Evolutionary conservation across 176 grass and related monocot species (phyloP), one percentile per base, ranked within the genome.

Genomic region (Oropetium thomaeum): DNA sequence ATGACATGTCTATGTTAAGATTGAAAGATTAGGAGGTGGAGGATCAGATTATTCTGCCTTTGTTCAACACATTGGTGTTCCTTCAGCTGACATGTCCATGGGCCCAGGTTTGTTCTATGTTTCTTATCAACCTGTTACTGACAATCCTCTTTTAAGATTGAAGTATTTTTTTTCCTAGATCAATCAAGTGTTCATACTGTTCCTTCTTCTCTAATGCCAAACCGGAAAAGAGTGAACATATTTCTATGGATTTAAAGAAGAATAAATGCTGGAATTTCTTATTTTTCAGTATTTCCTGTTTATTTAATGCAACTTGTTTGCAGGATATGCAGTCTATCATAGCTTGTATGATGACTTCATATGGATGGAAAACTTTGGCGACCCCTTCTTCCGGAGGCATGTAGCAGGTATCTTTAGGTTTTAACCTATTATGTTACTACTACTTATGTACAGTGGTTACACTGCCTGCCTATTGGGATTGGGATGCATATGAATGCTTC

Each of bases 301-400:
- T 53, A 23, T 47, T 45, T 12, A 33, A 28, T 62, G 70, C 10
- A 62, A 26, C 39, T 80, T 81, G 55, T 81, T 81, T 86, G 78
- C 73, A 87, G 93, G 59, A 75, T 90, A 90, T 62, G 74, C 93
- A 17, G 93, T 97, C 25, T 97, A 97, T 52, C 93, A 97, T 81
- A 92, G 87, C 51, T 73, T 97, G 60, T 97, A 90, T 47, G 90
- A 97, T 82, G 90, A 97, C 71, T 97, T 90, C n/a, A 29, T 83
- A 43, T 97, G 93, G 93, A 92, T 92, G 85, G 79, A 88, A 55
- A 92, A 92, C 79, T 97, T 92, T 76, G 90, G 93, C 72, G 93
- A 97, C 63, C 90, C 93, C 27, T 71, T 90, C 67, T 97, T 97
- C 84, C 76, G 82, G 34, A 92, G 87, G 67, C 85, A 97, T 86